A percentile compares a stretch with the other conserved stretches of the same genome.
Evolutionary conservation across 1,284 basidiomycete species (phyloP).

Genomic region (Xerocomus minutiporus): DNA sequence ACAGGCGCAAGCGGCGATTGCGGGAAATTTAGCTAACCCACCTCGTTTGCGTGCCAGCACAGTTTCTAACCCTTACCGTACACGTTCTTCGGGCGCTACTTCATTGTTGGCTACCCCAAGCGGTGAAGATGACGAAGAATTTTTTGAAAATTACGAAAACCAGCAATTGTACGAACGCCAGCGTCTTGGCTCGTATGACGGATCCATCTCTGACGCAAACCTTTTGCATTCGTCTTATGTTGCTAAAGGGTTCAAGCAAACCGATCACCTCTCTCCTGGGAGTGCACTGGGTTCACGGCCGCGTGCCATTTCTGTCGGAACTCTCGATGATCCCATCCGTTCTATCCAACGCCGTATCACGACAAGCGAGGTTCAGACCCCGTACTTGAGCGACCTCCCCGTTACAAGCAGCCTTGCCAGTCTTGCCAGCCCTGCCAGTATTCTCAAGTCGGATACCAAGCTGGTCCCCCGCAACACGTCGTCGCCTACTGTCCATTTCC

Average conservation of each 20-base stretch:
- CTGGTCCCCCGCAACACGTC: slow-evolving; percentile 43
- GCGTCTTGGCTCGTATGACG: slow-evolving; percentile 58
- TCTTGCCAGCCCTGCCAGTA: slow-evolving; percentile 48
- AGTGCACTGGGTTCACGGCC: slow-evolving; percentile 53
- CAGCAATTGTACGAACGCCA: slow-evolving; percentile 45
- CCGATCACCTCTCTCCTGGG: slow-evolving; percentile 57
- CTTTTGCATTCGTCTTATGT: slow-evolving; percentile 57
- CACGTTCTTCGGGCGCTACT: slow-evolving; percentile 50
- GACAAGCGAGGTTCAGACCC: slow-evolving; percentile 48
- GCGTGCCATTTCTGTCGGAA: slow-evolving; percentile 88
- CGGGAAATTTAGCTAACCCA: slow-evolving; percentile 73
- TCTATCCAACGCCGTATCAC: slow-evolving; percentile 60
- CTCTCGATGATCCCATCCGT: slow-evolving; percentile 74
- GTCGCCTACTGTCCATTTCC: slow-evolving; percentile 67
- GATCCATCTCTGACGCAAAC: slow-evolving; percentile 42
- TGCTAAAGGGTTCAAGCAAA: slow-evolving; percentile 68
- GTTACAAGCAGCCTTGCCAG: slow-evolving; percentile 38
- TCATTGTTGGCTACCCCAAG: slow-evolving; percentile 60
- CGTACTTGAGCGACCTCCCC: slow-evolving; percentile 55
- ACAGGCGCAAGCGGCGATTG: slow-evolving; percentile 85
- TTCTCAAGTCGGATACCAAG: slow-evolving; percentile 55
- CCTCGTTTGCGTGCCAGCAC: slow-evolving; percentile 84
- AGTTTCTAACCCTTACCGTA: slow-evolving; percentile 78
- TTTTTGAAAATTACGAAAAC: slow-evolving; percentile 59
- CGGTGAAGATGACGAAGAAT: slow-evolving; percentile 67